Evolutionary conservation across 805 yeast species (phyloP), one percentile per base, ranked within the genome.

Genomic region (Candida yuanshanica): DNA sequence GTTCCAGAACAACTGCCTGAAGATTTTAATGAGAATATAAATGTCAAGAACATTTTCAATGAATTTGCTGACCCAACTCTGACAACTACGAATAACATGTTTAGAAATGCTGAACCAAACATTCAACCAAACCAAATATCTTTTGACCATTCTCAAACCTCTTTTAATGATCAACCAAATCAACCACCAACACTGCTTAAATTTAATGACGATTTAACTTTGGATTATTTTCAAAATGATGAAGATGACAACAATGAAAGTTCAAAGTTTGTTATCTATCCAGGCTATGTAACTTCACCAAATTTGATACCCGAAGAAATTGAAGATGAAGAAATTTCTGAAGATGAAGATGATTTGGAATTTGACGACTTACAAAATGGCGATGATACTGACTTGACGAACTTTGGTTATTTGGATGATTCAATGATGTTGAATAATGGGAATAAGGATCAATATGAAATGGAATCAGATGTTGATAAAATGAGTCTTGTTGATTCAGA

Each of bases 391-490:
- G 29, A 27, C 23, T 29, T 38, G 37, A 36, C 27, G 37, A 41
- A 31, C 20, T 27, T 35, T 22, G 35, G 38, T 13, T 34, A 39
- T 24, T 17, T 35, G 14, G 42, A 39, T n/a, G 36, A 32, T 33
- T 35, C 42, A 16, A 13, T 31, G 32, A 14, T 35, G 20, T 16
- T 39, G 24, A 42, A 42, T 24, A 40, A 47, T 16, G 39, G 38
- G 16, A 35, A 44, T n/a, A 34, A 37, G 10, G 36, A 37, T 32
- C 18, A 36, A 33, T 33, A 29, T 12, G 36, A 35, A 16, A 35
- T 63, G 33, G 66, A 66, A 39, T 67, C 64, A 6, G 73, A 69
- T 42, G 66, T 66, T 36, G 70, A 69, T 32, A 72, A 68, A 40
- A 70, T 63, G 53, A 68, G 66, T 33, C 48, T 67, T 34, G 65